A percentile compares a stretch with the other conserved stretches of the same genome.
phyloP scores from a whole-genome alignment of 2,329 filamentous ascomycete genomes.

The Orbilia ellipsospora region DNA sequence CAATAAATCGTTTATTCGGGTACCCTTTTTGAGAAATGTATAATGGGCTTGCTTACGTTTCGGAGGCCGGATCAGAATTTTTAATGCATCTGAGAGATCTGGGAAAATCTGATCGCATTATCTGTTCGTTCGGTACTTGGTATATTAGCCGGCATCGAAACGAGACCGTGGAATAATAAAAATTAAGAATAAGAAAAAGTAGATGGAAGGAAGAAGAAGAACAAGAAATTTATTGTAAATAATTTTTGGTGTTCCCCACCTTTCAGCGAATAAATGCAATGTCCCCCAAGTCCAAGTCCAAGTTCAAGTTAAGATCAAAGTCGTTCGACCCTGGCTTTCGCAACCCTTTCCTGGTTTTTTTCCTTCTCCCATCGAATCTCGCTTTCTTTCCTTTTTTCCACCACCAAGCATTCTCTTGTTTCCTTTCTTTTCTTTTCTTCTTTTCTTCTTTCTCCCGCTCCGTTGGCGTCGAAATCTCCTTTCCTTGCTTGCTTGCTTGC shows the following conservation, averaged over 20 bases:
- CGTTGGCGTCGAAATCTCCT: slow-evolving; percentile 56
- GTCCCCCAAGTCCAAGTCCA: slow-evolving; percentile 2
- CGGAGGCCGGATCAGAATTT: neutral
- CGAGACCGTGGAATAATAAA: slow-evolving; percentile 1
- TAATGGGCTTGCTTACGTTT: no score
- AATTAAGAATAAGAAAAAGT: slow-evolving; percentile 1
- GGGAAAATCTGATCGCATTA: slow-evolving; percentile 25
- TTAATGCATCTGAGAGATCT: slow-evolving; percentile 6
- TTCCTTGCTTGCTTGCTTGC: slow-evolving; percentile 44
- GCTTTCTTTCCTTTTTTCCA: slow-evolving; percentile 4
- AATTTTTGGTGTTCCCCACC: slow-evolving; percentile 47
- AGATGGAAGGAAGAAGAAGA: neutral
- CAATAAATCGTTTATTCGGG: no score
- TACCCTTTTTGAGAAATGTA: no score
- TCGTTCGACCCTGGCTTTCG: slow-evolving; percentile 25
- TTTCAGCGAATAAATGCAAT: neutral
- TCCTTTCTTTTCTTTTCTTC: neutral
- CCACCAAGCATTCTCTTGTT: neutral
- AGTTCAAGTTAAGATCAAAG: no score
- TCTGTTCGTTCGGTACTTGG: slow-evolving; percentile 2
- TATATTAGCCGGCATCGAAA: no score
- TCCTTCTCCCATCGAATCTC: neutral
- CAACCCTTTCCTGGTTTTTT: slow-evolving; percentile 27
- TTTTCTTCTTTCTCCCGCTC: slow-evolving; percentile 20
- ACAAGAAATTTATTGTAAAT: neutral